Conservation (phyloP, 495 filamentous ascomycete species). For the Trichoderma erinaceum region DNA sequence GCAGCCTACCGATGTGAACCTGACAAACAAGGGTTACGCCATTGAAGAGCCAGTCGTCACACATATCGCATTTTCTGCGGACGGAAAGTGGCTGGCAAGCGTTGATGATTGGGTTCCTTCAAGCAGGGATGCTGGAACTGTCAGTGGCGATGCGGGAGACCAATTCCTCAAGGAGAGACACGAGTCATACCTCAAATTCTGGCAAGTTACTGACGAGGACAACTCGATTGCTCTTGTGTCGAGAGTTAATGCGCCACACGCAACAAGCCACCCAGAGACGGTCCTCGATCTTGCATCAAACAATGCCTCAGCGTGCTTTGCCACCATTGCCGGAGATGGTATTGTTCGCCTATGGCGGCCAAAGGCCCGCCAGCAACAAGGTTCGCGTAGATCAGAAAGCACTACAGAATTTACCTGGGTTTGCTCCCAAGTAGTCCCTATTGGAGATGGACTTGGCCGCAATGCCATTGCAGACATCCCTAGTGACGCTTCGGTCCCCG, state of each 20-base stretch:
- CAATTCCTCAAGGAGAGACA: conserved; percentile 43
- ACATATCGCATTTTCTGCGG: conserved; percentile 61
- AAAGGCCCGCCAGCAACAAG: conserved; percentile 56
- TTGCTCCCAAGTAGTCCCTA: conserved; percentile 54
- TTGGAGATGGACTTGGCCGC: conserved; percentile 39
- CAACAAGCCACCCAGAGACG: conserved; percentile 41
- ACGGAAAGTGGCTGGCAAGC: conserved; percentile 88
- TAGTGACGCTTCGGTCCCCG: conserved; percentile 16
- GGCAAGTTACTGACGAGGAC: conserved; percentile 63
- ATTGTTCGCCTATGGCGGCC: conserved; percentile 72
- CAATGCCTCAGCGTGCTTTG: conserved; percentile 61
- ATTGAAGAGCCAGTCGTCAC: conserved; percentile 70
- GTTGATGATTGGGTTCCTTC: conserved; percentile 84
- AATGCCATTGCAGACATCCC: conserved; percentile 26
- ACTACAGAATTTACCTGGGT: conserved; percentile 62
- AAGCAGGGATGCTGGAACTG: conserved; percentile 49
- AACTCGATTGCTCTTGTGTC: conserved; percentile 67
- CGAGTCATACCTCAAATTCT: conserved; percentile 86
- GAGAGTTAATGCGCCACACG: conserved; percentile 78
- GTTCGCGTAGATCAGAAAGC: conserved; percentile 49
- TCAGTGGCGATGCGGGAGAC: conserved; percentile 31
- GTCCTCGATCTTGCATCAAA: conserved; percentile 67
- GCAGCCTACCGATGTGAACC: conserved; percentile 72
- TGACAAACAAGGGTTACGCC: conserved; percentile 58
- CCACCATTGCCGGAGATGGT: conserved; percentile 75